phyloP scores from a whole-genome alignment of 2,329 filamentous ascomycete genomes.

The Chaetomiaceae sp. region DNA sequence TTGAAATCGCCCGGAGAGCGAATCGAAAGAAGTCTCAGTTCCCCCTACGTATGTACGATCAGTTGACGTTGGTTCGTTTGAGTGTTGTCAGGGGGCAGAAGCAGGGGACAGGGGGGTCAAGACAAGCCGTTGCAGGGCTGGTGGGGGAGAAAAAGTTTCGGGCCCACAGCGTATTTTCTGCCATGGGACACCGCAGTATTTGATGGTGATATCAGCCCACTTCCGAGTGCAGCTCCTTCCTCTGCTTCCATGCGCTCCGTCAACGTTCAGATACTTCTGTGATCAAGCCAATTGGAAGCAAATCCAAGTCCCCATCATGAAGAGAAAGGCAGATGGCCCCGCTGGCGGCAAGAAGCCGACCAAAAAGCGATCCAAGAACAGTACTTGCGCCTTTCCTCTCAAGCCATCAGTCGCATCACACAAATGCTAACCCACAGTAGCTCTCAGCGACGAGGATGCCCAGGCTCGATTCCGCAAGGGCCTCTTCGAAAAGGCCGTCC shows the following conservation, averaged over 20 bases:
- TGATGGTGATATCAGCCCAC: constrained; percentile 26
- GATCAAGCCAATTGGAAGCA: constrained; percentile 25
- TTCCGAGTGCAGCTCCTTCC: constrained; percentile 1
- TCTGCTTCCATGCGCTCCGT: background rate
- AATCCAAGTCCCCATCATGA: constrained; percentile 49
- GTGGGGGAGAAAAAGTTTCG: constrained; percentile 12
- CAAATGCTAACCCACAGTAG: constrained; percentile 31
- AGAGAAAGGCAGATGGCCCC: constrained; percentile 55
- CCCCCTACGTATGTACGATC: too few relatives aligned
- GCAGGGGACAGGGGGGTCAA: background rate
- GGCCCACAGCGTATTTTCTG: constrained; percentile 18
- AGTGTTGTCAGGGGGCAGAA: too few relatives aligned
- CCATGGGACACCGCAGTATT: constrained; percentile 16
- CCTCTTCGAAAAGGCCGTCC: constrained; percentile 58
- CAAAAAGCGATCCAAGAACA: constrained; percentile 52
- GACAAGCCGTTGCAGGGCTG: too few relatives aligned
- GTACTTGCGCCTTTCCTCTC: constrained; percentile 29
- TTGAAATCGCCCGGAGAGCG: background rate
- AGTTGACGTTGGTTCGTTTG: too few relatives aligned
- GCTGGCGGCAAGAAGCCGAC: constrained; percentile 39
- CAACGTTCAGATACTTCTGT: background rate
- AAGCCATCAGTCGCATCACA: background rate
- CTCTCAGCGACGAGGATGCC: constrained; percentile 46
- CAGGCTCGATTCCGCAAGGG: constrained; percentile 59
- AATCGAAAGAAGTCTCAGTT: background rate